Evolutionary conservation across 768 basidiomycete genomes (phyloP), one percentile per base, ranked within the genome.

Genomic region (Naganishia antarctica): DNA sequence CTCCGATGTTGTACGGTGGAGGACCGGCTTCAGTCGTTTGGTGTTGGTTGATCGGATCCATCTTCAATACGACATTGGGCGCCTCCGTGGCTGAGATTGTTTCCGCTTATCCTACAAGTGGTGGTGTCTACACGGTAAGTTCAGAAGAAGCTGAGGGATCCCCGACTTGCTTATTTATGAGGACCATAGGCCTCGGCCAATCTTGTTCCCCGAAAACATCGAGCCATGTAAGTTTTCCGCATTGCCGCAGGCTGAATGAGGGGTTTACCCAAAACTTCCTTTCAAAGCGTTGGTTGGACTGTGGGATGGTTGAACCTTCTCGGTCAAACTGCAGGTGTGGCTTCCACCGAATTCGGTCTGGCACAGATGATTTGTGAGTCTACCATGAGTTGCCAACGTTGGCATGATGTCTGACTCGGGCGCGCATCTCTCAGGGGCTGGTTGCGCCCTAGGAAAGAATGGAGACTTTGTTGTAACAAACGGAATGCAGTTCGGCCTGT

Each of bases 401-500:
- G 25, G 26, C 59, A 25, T 61, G 40, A 72, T 4, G 45, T 12
- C n/a, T 47, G 0, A 16, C 43, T 28, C 32, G 8, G 25, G 4
- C 34, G 23, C 15, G 12, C 8, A 26, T 26, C 41, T 45, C 37
- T 37, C 43, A 63, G 53, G 70, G 23, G 63, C 65, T 21, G 61
- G 58, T 48, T 64, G 66, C 23, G 63, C 66, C 28, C 48, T 74
- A 16, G 72, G 70, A 29, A 63, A 84, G 81, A 82, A 84, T 60
- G 85, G 83, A 11, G 74, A 84, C 58, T 87, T 84, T 69, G 80
- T 78, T 28, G 81, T 89, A 25, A 86, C 86, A 2, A 72, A 82
- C 43, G 87, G 86, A 25, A 89, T 88, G 79, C 82, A 83, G 21
- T 88, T 91, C 47, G 88, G 88, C 18, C 81, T 92, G 28, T 91